Evolutionary conservation across 805 yeast species (phyloP).

Genomic region (Teunomyces aglyptinius): DNA sequence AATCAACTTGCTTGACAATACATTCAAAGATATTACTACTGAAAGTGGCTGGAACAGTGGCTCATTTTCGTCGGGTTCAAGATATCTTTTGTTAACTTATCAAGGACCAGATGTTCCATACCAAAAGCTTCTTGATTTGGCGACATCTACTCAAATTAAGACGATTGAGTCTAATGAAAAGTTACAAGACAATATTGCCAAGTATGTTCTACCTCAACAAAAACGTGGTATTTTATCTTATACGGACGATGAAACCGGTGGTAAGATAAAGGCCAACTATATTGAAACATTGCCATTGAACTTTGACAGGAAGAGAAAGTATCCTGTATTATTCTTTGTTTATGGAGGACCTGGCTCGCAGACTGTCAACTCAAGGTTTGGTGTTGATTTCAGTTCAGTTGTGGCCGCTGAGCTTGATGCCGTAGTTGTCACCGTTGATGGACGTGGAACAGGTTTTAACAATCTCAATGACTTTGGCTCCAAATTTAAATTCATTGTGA

Average conservation of each 20-base stretch:
- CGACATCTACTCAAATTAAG: constrained; percentile 24
- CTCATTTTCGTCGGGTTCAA: constrained; percentile 76
- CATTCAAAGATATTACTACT: constrained; percentile 34
- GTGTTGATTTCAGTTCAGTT: constrained; percentile 66
- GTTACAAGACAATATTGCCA: constrained; percentile 34
- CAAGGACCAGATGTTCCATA: constrained; percentile 78
- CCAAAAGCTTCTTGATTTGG: constrained; percentile 61
- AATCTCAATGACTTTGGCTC: constrained; percentile 49
- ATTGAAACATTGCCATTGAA: constrained; percentile 75
- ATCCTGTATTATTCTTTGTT: constrained; percentile 85
- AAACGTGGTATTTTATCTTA: constrained; percentile 53
- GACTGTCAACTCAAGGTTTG: constrained; percentile 61
- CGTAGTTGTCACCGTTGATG: constrained; percentile 92
- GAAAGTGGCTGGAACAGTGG: constrained; percentile 66
- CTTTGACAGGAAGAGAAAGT: constrained; percentile 60
- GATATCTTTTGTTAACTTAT: constrained; percentile 69
- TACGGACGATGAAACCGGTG: constrained; percentile 44
- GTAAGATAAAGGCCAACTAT: constrained; percentile 54
- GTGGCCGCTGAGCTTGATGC: constrained; percentile 76
- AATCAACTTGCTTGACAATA: constrained; percentile 48
- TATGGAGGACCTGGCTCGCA: constrained; percentile 98
- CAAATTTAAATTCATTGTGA: constrained; percentile 68
- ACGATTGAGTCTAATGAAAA: constrained; percentile 48
- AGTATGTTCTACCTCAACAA: constrained; percentile 58
- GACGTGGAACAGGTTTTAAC: constrained; percentile 92